Conservation (phyloP, 2,329 filamentous ascomycete species). For the Cordyceps cateniannulata region DNA sequence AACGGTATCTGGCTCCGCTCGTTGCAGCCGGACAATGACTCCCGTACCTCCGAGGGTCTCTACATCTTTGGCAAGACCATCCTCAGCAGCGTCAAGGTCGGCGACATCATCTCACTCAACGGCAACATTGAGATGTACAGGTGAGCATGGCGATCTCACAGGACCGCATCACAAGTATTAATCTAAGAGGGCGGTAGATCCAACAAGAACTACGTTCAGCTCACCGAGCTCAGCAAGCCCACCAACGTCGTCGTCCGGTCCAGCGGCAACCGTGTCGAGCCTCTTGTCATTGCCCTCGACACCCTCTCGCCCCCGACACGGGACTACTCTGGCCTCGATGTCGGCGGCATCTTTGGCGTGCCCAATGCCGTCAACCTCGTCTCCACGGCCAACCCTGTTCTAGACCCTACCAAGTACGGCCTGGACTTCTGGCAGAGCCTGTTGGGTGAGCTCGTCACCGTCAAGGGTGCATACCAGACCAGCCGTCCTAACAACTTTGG, state of each 20-base stretch:
- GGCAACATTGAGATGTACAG: slow-evolving; percentile 52
- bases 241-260: slow-evolving; percentile 47
- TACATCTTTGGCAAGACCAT: slow-evolving; percentile 55
- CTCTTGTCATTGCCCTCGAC: slow-evolving; percentile 55
- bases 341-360: slow-evolving; percentile 57
- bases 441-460: slow-evolving; percentile 59
- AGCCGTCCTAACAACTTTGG: slow-evolving; percentile 57
- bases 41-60: slow-evolving; percentile 55
- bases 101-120: slow-evolving; percentile 55
- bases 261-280: slow-evolving; percentile 45
- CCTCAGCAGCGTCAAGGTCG: slow-evolving; percentile 47
- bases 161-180: not conserved
- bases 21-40: slow-evolving; percentile 46
- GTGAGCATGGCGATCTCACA: slow-evolving; percentile 27
- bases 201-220: slow-evolving; percentile 49
- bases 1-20: slow-evolving; percentile 61
- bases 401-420: slow-evolving; percentile 56
- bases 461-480: slow-evolving; percentile 50
- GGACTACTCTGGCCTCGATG: slow-evolving; percentile 55
- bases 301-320: slow-evolving; percentile 52
- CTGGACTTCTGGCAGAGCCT: slow-evolving; percentile 71
- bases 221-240: slow-evolving; percentile 57
- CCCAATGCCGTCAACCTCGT: slow-evolving; percentile 56
- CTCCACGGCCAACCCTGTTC: slow-evolving; percentile 51
- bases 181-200: slow-evolving; percentile 31